Conservation (phyloP, 768 basidiomycete species). For the Mycena leptocephala region DNA sequence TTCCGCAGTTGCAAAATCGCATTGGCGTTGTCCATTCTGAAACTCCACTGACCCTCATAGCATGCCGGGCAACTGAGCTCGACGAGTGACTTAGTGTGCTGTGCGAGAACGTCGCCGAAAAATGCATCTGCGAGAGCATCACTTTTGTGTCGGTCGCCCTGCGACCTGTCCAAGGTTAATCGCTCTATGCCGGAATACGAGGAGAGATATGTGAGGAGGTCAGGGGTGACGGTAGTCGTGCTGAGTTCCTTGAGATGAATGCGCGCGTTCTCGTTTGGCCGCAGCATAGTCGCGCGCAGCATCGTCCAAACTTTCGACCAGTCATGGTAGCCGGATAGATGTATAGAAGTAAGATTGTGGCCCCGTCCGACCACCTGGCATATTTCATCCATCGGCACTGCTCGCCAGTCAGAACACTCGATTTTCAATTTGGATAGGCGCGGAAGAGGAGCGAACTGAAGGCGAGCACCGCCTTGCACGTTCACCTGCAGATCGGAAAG, state of each 20-base stretch:
- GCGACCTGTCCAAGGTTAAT: background rate
- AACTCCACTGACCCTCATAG: background rate
- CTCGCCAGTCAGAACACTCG: background rate
- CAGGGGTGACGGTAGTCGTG: background rate
- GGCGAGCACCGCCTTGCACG: background rate
- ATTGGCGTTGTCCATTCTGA: background rate
- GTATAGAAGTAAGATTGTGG: background rate
- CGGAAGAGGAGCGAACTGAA: background rate
- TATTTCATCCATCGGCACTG: background rate
- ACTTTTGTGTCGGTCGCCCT: background rate
- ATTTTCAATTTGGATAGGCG: background rate
- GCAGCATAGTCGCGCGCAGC: background rate
- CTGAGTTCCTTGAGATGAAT: constrained; percentile 3
- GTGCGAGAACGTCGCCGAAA: background rate
- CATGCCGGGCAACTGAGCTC: background rate
- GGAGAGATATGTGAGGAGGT: background rate
- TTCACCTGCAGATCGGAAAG: background rate
- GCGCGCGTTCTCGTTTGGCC: background rate
- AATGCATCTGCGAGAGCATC: background rate
- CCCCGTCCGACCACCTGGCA: background rate
- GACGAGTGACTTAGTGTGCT: background rate
- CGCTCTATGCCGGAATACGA: background rate
- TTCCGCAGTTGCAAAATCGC: background rate
- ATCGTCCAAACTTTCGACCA: constrained; percentile 8
- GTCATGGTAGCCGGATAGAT: background rate